These are phyloP conservation scores for Tylopilus intermedius DNA, from an alignment of 768 basidiomycete genomes.

Conservation along the genomic window DNA sequence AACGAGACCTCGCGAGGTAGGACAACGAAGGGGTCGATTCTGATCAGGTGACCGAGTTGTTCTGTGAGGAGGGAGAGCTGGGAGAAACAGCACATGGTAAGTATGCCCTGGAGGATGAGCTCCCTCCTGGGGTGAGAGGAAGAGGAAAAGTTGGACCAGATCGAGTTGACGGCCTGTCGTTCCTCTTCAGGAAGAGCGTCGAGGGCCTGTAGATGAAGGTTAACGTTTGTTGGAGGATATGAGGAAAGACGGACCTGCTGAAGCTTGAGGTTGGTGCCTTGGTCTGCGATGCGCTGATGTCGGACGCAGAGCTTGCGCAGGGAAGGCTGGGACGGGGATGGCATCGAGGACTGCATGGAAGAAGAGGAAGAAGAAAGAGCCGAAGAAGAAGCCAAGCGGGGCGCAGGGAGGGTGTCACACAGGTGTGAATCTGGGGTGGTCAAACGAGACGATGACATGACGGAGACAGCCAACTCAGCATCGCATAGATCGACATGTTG, in stretches of 20 bases:
- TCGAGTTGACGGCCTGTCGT: slow-evolving; percentile 79
- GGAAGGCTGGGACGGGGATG: slow-evolving; percentile 26
- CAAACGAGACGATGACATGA: not conserved
- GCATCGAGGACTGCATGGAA: not conserved
- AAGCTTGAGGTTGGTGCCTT: slow-evolving; percentile 86
- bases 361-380: not conserved
- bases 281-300: slow-evolving; percentile 95
- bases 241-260: slow-evolving; percentile 62
- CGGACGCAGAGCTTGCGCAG: slow-evolving; percentile 80
- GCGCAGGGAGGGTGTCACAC: slow-evolving; percentile 70
- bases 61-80: slow-evolving; percentile 95
- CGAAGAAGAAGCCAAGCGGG: slow-evolving; percentile 41
- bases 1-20: slow-evolving; percentile 88
- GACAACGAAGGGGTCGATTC: slow-evolving; percentile 89
- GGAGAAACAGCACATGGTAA: slow-evolving; percentile 99
- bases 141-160: slow-evolving; percentile 96
- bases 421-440: slow-evolving; percentile 34
- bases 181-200: slow-evolving; percentile 85
- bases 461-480: not conserved
- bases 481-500: not conserved
- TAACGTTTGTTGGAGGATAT: not conserved
- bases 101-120: slow-evolving; percentile 91
- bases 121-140: slow-evolving; percentile 87
- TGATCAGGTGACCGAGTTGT: slow-evolving; percentile 85
- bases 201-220: slow-evolving; percentile 58